Evolutionary conservation across 2,329 filamentous ascomycete species (phyloP).

Genomic region (Thielaviopsis ethacetica): DNA sequence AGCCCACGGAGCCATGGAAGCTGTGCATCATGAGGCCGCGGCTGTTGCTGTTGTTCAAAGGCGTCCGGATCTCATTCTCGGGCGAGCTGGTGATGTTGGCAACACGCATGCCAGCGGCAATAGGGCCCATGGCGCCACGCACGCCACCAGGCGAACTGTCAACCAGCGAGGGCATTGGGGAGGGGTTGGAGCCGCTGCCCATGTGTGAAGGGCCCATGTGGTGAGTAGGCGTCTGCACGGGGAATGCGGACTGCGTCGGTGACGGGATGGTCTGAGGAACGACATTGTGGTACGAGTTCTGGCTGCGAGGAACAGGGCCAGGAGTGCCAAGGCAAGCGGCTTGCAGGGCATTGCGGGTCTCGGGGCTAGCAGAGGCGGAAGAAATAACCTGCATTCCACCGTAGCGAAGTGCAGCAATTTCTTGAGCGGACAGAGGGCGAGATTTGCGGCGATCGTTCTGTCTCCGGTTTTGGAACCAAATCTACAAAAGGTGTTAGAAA

Average conservation of each 20-base stretch:
- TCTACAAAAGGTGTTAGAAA: constrained; percentile 34
- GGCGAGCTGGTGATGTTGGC: constrained; percentile 8
- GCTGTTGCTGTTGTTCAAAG: constrained; percentile 3
- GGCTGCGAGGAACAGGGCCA: constrained; percentile 18
- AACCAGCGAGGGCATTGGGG: constrained; percentile 9
- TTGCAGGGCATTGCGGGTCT: constrained; percentile 15
- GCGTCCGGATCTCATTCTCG: constrained; percentile 11
- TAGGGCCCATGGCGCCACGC: not conserved
- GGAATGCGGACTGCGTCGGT: constrained; percentile 1
- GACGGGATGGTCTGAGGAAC: not conserved
- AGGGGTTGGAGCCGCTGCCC: not conserved
- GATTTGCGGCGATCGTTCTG: constrained; percentile 87
- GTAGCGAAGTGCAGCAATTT: constrained; percentile 47
- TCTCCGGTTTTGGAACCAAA: constrained; percentile 93
- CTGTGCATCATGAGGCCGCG: constrained; percentile 2
- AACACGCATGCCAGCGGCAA: not conserved
- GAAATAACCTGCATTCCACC: constrained; percentile 36
- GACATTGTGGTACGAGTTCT: constrained; percentile 10
- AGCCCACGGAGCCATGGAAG: constrained; percentile 30
- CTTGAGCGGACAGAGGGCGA: constrained; percentile 62
- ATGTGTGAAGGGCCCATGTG: constrained; percentile 17
- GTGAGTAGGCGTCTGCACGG: constrained; percentile 15
- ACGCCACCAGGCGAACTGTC: constrained; percentile 8
- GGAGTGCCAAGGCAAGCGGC: constrained; percentile 13
- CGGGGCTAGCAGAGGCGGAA: constrained; percentile 21